Conservation (phyloP, 331 rosid species). For the Malus hybrid region DNA sequence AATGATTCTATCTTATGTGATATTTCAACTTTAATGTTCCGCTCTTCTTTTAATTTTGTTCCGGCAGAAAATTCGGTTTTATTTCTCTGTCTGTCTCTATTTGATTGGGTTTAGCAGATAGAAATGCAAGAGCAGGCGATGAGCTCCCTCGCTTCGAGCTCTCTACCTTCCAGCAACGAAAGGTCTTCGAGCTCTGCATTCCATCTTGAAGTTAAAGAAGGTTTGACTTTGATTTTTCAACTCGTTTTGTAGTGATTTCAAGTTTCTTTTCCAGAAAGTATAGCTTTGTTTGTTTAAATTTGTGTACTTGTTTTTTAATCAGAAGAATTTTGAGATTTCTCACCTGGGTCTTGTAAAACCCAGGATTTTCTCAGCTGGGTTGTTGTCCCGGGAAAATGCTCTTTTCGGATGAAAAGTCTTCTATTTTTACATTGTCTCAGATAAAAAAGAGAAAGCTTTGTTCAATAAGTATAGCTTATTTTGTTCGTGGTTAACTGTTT, state of each 20-base stretch:
- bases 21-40: slow-evolving; percentile 15
- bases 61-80: neutral
- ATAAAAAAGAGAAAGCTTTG: neutral
- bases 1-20: no score
- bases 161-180: slow-evolving; percentile 70
- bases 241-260: neutral
- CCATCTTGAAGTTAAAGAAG: slow-evolving; percentile 49
- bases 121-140: slow-evolving; percentile 55
- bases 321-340: no score
- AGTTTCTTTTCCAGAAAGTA: neutral
- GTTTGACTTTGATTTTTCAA: slow-evolving; percentile 11
- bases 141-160: slow-evolving; percentile 60
- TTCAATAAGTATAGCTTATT: neutral
- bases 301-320: neutral
- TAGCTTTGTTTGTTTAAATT: neutral
- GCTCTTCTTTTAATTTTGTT: slow-evolving; percentile 24
- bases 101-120: neutral
- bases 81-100: neutral
- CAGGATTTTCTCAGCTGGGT: neutral
- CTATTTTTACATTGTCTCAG: neutral
- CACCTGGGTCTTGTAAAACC: neutral
- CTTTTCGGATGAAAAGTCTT: neutral
- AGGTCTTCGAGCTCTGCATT: slow-evolving; percentile 70
- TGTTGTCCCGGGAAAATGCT: neutral
- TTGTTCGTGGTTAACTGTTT: neutral